Evolutionary conservation across 495 filamentous ascomycete genomes (phyloP).

Genomic region (Penicillium cosmopolitanum): DNA sequence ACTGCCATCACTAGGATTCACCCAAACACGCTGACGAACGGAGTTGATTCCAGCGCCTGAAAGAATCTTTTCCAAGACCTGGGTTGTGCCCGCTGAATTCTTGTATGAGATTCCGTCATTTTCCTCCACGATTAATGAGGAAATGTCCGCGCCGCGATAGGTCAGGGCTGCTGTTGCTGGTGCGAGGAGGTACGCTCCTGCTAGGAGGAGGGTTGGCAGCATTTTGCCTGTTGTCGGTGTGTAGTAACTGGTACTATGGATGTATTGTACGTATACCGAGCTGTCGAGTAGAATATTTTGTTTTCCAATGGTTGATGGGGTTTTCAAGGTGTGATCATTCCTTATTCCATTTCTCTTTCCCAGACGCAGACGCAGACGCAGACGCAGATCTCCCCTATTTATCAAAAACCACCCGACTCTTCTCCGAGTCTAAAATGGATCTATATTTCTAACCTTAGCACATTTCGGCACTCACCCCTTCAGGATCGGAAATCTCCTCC

Average conservation of each 20-base stretch:
- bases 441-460: background rate
- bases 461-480: background rate
- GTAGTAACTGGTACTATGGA: too few relatives aligned
- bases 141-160: conserved; percentile 74
- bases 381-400: too few relatives aligned
- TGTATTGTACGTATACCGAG: too few relatives aligned
- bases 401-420: too few relatives aligned
- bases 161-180: conserved; percentile 51
- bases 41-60: conserved; percentile 68
- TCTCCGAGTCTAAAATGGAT: background rate
- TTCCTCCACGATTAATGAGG: conserved; percentile 69
- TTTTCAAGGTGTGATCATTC: too few relatives aligned
- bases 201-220: conserved; percentile 26
- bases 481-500: background rate
- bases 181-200: conserved; percentile 29
- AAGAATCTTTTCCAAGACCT: conserved; percentile 66
- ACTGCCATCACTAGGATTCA: conserved; percentile 65
- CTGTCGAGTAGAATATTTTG: too few relatives aligned
- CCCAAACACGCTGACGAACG: conserved; percentile 73
- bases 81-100: conserved; percentile 51
- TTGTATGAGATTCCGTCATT: conserved; percentile 62
- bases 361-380: too few relatives aligned
- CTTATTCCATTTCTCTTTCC: too few relatives aligned
- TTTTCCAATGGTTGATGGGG: too few relatives aligned
- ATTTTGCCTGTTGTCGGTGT: conserved; percentile 14